Conservation (phyloP, 805 yeast species). For the Saccharomycopsis malanga region DNA sequence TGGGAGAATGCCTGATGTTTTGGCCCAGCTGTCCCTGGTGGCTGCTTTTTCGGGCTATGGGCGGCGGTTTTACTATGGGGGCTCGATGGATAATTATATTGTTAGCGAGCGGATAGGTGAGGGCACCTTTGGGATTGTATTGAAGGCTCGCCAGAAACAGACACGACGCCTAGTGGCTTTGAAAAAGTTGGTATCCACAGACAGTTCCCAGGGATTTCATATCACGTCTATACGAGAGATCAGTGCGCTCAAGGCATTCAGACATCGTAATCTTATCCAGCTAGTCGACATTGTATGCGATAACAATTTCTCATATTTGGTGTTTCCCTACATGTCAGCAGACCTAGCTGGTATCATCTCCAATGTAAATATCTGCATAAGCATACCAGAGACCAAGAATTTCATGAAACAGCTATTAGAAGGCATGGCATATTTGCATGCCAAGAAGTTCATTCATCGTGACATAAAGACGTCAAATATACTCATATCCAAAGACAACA, state of each 20-base stretch:
- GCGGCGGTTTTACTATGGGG: neutral
- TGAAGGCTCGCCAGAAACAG: slow-evolving; percentile 58
- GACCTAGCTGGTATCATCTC: slow-evolving; percentile 87
- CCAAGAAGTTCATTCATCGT: slow-evolving; percentile 58
- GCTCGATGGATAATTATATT: slow-evolving; percentile 1
- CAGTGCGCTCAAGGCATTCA: slow-evolving; percentile 62
- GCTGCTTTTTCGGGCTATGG: neutral
- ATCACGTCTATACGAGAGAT: slow-evolving; percentile 93
- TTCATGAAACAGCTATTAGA: slow-evolving; percentile 68
- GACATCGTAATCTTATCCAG: slow-evolving; percentile 67
- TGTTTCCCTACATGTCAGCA: slow-evolving; percentile 85
- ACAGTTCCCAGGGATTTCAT: slow-evolving; percentile 55
- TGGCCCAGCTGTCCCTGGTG: neutral
- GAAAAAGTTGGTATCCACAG: slow-evolving; percentile 58
- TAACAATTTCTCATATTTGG: slow-evolving; percentile 38
- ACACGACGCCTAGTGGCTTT: slow-evolving; percentile 69
- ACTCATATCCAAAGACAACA: slow-evolving; percentile 66
- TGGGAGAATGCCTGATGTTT: neutral
- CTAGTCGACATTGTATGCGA: slow-evolving; percentile 68
- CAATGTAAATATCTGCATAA: slow-evolving; percentile 59
- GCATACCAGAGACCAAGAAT: slow-evolving; percentile 70
- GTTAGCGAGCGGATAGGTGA: slow-evolving; percentile 43
- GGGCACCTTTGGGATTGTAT: slow-evolving; percentile 88
- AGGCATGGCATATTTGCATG: slow-evolving; percentile 80
- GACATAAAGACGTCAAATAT: slow-evolving; percentile 97